These are phyloP conservation scores for Aspergillus homomorphus DNA, from an alignment of 495 filamentous ascomycete genomes.

Conservation along the genomic window DNA sequence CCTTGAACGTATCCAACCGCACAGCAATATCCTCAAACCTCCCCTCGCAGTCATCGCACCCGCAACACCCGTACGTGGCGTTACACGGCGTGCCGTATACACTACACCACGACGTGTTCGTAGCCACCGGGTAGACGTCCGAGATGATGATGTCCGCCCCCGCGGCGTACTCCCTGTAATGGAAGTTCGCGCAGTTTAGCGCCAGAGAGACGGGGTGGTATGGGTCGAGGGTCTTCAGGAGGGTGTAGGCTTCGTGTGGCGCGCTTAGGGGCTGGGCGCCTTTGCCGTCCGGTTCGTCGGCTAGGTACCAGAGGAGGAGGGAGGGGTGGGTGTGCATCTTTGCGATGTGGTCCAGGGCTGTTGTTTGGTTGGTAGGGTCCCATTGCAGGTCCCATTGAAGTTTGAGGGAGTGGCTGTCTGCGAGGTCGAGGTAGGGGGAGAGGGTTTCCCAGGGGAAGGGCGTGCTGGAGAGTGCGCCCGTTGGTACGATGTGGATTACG, in stretches of 20 bases:
- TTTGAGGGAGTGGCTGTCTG: neutral
- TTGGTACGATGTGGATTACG: conserved; percentile 51
- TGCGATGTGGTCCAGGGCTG: conserved; percentile 50
- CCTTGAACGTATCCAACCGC: conserved; percentile 49
- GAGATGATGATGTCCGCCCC: conserved; percentile 65
- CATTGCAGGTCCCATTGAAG: conserved; percentile 19
- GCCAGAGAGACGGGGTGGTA: conserved; percentile 66
- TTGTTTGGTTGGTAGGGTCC: conserved; percentile 55
- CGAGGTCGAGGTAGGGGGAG: neutral
- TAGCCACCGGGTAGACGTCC: conserved; percentile 64
- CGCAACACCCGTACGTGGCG: conserved; percentile 65
- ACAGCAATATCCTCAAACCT: conserved; percentile 52
- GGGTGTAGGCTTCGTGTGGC: conserved; percentile 35
- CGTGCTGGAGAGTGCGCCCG: neutral
- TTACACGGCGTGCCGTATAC: conserved; percentile 56
- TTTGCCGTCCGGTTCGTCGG: conserved; percentile 68
- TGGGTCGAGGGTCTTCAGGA: conserved; percentile 57
- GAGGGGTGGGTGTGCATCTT: conserved; percentile 48
- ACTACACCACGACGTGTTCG: conserved; percentile 46
- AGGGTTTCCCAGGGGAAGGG: neutral
- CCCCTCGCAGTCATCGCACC: conserved; percentile 66
- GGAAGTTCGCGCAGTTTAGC: conserved; percentile 70
- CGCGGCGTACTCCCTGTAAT: conserved; percentile 57
- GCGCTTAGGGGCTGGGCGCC: conserved; percentile 52
- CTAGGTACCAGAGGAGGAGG: conserved; percentile 65